These are phyloP conservation scores for Rhynchosporium secalis DNA, from an alignment of 2,329 filamentous ascomycete species.

Conservation along the genomic window DNA sequence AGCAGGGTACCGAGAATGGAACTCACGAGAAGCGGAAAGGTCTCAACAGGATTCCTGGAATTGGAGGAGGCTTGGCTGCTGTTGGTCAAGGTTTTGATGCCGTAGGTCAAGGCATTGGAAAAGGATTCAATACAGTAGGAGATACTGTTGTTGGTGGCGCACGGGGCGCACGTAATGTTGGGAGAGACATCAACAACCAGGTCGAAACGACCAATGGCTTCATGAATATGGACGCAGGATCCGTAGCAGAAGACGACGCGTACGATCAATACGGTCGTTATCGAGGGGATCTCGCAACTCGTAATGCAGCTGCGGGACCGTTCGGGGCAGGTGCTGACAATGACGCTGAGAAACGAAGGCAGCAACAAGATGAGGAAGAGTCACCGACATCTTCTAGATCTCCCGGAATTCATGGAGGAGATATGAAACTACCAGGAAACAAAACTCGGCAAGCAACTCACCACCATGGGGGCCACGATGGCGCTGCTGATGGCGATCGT, in stretches of 20 bases:
- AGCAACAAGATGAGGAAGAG: slow-evolving; percentile 10
- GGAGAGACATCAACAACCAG: slow-evolving; percentile 52
- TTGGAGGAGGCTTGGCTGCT: slow-evolving; percentile 32
- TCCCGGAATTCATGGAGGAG: slow-evolving; percentile 14
- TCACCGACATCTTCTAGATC: slow-evolving; percentile 23
- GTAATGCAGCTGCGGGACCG: slow-evolving; percentile 15
- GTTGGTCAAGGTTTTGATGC: slow-evolving; percentile 37
- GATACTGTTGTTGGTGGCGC: slow-evolving; percentile 48
- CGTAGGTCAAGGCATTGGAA: slow-evolving; percentile 35
- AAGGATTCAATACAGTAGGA: slow-evolving; percentile 39
- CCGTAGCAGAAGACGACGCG: slow-evolving; percentile 30
- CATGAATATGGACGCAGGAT: slow-evolving; percentile 30
- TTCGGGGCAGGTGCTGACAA: slow-evolving; percentile 29
- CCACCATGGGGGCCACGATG: slow-evolving; percentile 30
- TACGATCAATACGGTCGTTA: slow-evolving; percentile 39
- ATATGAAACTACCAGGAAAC: slow-evolving; percentile 33
- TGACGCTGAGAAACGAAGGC: slow-evolving; percentile 23
- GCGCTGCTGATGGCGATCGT: slow-evolving; percentile 21
- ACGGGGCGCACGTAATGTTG: slow-evolving; percentile 43
- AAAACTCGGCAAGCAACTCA: slow-evolving; percentile 25
- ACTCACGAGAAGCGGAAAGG: slow-evolving; percentile 23
- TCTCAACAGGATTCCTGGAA: slow-evolving; percentile 28
- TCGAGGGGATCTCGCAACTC: slow-evolving; percentile 19
- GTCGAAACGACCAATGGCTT: slow-evolving; percentile 54
- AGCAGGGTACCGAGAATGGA: slow-evolving; percentile 21